Evolutionary conservation across 805 yeast genomes (phyloP), one percentile per base, ranked within the genome.

Genomic region (Zygosaccharomyces pseudorouxii): DNA sequence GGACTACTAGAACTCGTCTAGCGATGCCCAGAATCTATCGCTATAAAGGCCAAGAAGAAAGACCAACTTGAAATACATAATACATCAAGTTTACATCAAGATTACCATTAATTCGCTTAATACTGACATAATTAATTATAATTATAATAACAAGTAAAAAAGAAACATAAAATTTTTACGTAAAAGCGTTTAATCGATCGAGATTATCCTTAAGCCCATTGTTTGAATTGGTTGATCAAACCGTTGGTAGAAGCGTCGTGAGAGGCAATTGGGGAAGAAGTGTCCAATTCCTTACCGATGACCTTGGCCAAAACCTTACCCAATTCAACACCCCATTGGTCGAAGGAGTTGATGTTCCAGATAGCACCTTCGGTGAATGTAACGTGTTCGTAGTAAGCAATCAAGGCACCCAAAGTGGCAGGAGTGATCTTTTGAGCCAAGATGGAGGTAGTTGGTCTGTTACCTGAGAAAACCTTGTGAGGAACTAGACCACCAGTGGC

Each of bases 291-390:
- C 62, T 79, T 79, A 63, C 95, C 92, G 65, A 93, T 92, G 51
- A 79, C 93, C 83, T 93, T 93, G 67, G 99, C 99, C 68, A 93
- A 81, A 46, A 86, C 95, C 77, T 93, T 93, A 71, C 99, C 99
- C 63, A 93, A 86, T 77, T 93, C 99, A 64, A 93, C 99, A 73
- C 99, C 99, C 96, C 98, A 93, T 78, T 93, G 99, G 77, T 93
- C 99, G 69, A 89, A 93, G 16, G 98, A 92, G 83, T 93, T 93
- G 77, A 93, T 90, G 81, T 95, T 93, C 99, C 99, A 92, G 65
- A 93, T 74, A 50, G 99, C 99, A 75, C 99, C 99, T 76, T 93
- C 99, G 51, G 90, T 90, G 74, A 93, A 93, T 37, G 98, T 92
- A 52, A 89, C 80, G 70, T 89, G 97, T 76, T 93, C 99, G 77